These are phyloP conservation scores for Lepidopterella palustris DNA, from an alignment of 495 filamentous ascomycete genomes.

Conservation along the genomic window DNA sequence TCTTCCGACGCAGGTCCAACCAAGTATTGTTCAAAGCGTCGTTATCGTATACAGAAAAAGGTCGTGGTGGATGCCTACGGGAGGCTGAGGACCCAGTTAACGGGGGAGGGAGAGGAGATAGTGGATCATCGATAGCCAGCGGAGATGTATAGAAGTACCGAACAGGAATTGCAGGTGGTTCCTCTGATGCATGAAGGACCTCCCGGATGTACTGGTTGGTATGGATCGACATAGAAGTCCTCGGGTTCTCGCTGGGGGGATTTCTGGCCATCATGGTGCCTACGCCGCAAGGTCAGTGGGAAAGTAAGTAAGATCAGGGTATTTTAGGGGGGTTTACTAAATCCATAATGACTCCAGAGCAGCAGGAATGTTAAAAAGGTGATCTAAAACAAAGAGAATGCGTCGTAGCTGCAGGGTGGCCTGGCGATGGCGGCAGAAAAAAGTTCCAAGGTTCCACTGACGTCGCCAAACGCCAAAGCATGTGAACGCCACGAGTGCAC, in stretches of 20 bases:
- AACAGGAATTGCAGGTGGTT: slow-evolving; percentile 32
- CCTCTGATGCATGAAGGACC: slow-evolving; percentile 32
- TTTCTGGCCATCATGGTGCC: slow-evolving; percentile 3
- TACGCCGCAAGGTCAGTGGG: background rate
- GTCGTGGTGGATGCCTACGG: slow-evolving; percentile 33
- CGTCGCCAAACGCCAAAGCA: slow-evolving; percentile 18
- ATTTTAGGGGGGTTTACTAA: background rate
- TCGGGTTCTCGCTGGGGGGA: slow-evolving; percentile 3
- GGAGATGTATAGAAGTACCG: slow-evolving; percentile 40
- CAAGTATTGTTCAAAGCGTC: slow-evolving; percentile 37
- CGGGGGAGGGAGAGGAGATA: slow-evolving; percentile 39
- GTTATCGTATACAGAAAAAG: slow-evolving; percentile 41
- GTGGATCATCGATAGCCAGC: slow-evolving; percentile 40
- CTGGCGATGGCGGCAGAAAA: background rate
- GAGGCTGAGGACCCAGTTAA: slow-evolving; percentile 14
- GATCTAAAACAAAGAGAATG: background rate
- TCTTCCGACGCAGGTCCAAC: slow-evolving; percentile 34
- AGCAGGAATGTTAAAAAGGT: background rate
- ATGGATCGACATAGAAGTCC: slow-evolving; percentile 19
- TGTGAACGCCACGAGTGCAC: slow-evolving; percentile 16
- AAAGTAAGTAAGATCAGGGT: background rate
- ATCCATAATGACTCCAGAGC: background rate
- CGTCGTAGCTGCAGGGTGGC: background rate
- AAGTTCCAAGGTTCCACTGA: slow-evolving; percentile 11
- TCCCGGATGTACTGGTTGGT: slow-evolving; percentile 34